Evolutionary conservation across 257 asterid species (phyloP), one percentile per base, ranked within the genome.

Genomic region (Scutellaria galericulata): DNA sequence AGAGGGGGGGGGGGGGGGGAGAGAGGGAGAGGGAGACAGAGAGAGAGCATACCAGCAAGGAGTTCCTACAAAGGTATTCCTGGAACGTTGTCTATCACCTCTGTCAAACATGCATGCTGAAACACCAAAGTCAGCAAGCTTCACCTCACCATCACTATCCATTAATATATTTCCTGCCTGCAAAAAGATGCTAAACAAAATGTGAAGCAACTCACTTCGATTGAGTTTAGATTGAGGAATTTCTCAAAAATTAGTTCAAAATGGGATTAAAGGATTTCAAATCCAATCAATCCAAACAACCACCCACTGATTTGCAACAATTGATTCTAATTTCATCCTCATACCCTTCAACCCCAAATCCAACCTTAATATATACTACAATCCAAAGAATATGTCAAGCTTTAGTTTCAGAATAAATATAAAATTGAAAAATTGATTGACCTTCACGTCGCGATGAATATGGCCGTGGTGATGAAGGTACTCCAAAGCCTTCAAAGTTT

Each of bases 51-150:
- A 95, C 99, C 99, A 95, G 92, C 99, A 95, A 41, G 99, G 99
- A 83, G 99, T 95, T 81, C 99, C 99, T 35, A 95, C 98, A 74
- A 95, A 95, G 70, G 99, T 95, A 84, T 90, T 95, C 80, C 99
- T 88, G 45, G 99, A 90, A 31, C 97, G 91, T 72, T 90, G 99
- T 78, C 99, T 90, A 80, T 90, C 99, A 78, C 97, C 98, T 77
- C 72, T 92, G 85, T 95, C 99, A 86, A 92, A 92, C 96, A 95
- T 78, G 85, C 91, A 84, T 22, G 98, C 97, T 54, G 99, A 95
- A 74, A 95, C 99, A 74, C 99, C 99, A 83, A 95, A 95, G 79
- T 95, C 99, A 51, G 91, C 99, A 76, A 95, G 96, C 87, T 95
- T 95, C 81, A 95, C 92, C 70, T 78, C 96, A 80, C 98, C 98